Evolutionary conservation across 106 monocot genomes (phyloP).

Genomic region (Apostasia shenzhenica): DNA sequence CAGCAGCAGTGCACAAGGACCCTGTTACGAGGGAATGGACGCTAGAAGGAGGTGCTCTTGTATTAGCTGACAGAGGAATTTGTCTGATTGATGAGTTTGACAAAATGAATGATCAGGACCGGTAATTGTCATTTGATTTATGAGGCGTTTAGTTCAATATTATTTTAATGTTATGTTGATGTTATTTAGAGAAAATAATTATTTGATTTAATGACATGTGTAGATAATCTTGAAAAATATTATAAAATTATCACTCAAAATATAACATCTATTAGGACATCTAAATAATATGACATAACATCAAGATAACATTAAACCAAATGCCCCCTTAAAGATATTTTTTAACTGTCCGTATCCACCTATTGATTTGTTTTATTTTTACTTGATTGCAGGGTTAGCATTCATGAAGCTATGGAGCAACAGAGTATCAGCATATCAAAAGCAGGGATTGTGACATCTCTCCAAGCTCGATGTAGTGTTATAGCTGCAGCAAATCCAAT

Average conservation of each 20-base stretch:
- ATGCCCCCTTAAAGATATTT: too few species aligned
- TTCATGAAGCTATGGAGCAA: constrained; percentile 99
- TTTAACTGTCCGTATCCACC: background rate
- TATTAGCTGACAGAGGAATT: constrained; percentile 96
- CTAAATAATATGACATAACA: too few species aligned
- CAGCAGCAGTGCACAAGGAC: constrained; percentile 98
- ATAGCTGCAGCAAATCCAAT: constrained; percentile 98
- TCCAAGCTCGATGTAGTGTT: constrained; percentile 97
- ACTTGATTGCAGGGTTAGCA: constrained; percentile 69
- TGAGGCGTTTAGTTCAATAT: background rate
- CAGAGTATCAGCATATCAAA: constrained; percentile 99
- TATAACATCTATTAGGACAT: background rate
- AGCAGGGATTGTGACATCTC: constrained; percentile 97
- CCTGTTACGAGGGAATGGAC: constrained; percentile 99
- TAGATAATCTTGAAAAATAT: too few species aligned
- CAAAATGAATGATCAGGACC: constrained; percentile 99
- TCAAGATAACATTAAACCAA: too few species aligned
- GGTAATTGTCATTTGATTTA: constrained; percentile 23
- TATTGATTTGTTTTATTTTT: background rate
- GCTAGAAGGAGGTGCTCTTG: constrained; percentile 97
- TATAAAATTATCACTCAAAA: background rate
- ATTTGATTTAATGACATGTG: too few species aligned
- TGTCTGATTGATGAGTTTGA: constrained; percentile 99
- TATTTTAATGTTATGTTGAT: too few species aligned
- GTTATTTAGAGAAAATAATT: too few species aligned